These are phyloP conservation scores for Pseudodiploospora longispora DNA, from an alignment of 2,329 filamentous ascomycete species.

Conservation along the genomic window DNA sequence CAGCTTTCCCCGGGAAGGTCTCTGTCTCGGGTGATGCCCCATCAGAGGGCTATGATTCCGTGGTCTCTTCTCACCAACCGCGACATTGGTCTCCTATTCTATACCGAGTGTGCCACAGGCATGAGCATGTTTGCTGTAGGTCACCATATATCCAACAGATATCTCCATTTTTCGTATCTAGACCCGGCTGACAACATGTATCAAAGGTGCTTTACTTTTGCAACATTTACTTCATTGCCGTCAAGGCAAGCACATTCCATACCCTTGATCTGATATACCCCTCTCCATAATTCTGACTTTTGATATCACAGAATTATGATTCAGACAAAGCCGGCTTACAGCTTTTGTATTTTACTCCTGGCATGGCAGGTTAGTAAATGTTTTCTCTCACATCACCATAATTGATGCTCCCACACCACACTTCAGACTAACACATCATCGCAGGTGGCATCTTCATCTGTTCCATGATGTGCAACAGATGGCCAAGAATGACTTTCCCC, in stretches of 20 bases:
- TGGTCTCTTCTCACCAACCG: slow-evolving; percentile 48
- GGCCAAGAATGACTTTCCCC: slow-evolving; percentile 53
- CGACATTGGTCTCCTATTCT: slow-evolving; percentile 54
- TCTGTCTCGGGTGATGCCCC: slow-evolving; percentile 40
- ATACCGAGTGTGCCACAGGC: slow-evolving; percentile 53
- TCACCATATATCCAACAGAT: background rate
- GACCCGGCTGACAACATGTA: background rate
- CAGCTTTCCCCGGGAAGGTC: slow-evolving; percentile 41
- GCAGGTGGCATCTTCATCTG: slow-evolving; percentile 47
- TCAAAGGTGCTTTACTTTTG: slow-evolving; percentile 57
- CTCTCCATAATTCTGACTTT: background rate
- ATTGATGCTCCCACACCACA: background rate
- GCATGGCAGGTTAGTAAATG: slow-evolving; percentile 40
- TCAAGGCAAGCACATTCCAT: slow-evolving; percentile 25
- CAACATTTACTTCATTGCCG: slow-evolving; percentile 58
- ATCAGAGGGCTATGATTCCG: slow-evolving; percentile 56
- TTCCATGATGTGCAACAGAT: slow-evolving; percentile 51
- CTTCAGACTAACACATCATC: background rate
- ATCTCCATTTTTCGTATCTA: no score
- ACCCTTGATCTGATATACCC: no score
- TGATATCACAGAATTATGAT: slow-evolving; percentile 32
- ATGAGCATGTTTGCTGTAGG: slow-evolving; percentile 42
- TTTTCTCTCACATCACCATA: slow-evolving; percentile 11
- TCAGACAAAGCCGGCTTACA: slow-evolving; percentile 45
- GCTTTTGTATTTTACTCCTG: slow-evolving; percentile 57